These are phyloP conservation scores for Saccharomycopsis sp. DNA, from an alignment of 805 yeast species.

Conservation along the genomic window DNA sequence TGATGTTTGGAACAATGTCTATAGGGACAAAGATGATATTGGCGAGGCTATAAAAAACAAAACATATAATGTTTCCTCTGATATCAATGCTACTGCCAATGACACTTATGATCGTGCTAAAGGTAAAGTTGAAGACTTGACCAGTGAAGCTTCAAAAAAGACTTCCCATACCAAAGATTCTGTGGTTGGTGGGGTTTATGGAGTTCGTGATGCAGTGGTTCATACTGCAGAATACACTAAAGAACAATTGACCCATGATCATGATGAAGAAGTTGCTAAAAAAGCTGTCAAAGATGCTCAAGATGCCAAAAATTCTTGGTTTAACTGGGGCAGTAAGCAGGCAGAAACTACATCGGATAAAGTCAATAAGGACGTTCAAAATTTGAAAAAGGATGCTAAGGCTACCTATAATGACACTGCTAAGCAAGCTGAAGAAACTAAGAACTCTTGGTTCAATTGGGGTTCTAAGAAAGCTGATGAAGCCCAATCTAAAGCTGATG, in stretches of 20 bases:
- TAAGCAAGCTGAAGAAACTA: constrained; percentile 18
- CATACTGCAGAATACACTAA: constrained; percentile 17
- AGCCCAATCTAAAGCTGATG: constrained; percentile 22
- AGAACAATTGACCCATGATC: constrained; percentile 10
- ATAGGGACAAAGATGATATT: constrained; percentile 5
- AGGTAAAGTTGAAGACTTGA: constrained; percentile 29
- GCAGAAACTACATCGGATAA: constrained; percentile 20
- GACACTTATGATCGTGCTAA: constrained; percentile 38
- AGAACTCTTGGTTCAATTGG: constrained; percentile 23
- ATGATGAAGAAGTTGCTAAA: constrained; percentile 18
- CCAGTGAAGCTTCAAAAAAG: constrained; percentile 15
- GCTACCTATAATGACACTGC: constrained; percentile 18
- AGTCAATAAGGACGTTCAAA: constrained; percentile 21
- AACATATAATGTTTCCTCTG: constrained; percentile 32
- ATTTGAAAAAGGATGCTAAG: constrained; percentile 19
- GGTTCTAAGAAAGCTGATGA: constrained; percentile 22
- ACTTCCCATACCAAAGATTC: too few relatives aligned
- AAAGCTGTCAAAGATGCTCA: constrained; percentile 18
- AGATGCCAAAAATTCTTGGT: constrained; percentile 23
- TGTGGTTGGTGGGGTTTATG: constrained; percentile 15
- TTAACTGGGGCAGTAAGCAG: constrained; percentile 21
- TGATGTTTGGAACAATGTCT: constrained; percentile 5
- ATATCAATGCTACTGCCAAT: constrained; percentile 96
- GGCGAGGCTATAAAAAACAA: constrained; percentile 4
- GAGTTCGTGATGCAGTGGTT: constrained; percentile 19